Evolutionary conservation across 805 yeast species (phyloP).

Genomic region (Teunomyces stri): DNA sequence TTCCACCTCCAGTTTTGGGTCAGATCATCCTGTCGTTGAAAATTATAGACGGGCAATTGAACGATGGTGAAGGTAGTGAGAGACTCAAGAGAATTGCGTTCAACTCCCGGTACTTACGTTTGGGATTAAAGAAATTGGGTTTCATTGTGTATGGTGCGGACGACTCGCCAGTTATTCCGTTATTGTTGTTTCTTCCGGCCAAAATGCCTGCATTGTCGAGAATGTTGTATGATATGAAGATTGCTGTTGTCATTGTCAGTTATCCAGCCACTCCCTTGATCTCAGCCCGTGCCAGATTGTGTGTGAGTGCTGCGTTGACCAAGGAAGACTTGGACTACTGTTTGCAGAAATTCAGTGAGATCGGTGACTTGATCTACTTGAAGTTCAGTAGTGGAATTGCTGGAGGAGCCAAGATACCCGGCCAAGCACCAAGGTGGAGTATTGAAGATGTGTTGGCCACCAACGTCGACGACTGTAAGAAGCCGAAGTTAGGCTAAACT

Average conservation of each 20-base stretch:
- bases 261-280: constrained; percentile 96
- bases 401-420: constrained; percentile 60
- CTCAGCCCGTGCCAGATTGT: constrained; percentile 85
- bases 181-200: constrained; percentile 83
- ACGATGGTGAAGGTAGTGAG: constrained; percentile 91
- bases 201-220: constrained; percentile 93
- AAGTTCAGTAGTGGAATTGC: constrained; percentile 77
- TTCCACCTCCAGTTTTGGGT: constrained; percentile 86
- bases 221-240: constrained; percentile 69
- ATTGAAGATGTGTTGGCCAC: constrained; percentile 72
- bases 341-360: constrained; percentile 64
- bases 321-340: constrained; percentile 90
- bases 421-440: constrained; percentile 68
- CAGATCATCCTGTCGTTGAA: constrained; percentile 81
- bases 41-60: constrained; percentile 75
- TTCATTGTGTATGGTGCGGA: constrained; percentile 93
- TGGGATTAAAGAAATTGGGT: constrained; percentile 89
- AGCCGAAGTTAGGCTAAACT: constrained; percentile 20
- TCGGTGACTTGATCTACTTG: constrained; percentile 74
- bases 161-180: constrained; percentile 94
- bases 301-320: constrained; percentile 88
- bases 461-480: constrained; percentile 64
- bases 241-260: constrained; percentile 95
- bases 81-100: constrained; percentile 92
- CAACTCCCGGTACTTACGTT: constrained; percentile 88